These are phyloP conservation scores for Apiospora phragmitis DNA, from an alignment of 2,329 filamentous ascomycete species.

Conservation along the genomic window DNA sequence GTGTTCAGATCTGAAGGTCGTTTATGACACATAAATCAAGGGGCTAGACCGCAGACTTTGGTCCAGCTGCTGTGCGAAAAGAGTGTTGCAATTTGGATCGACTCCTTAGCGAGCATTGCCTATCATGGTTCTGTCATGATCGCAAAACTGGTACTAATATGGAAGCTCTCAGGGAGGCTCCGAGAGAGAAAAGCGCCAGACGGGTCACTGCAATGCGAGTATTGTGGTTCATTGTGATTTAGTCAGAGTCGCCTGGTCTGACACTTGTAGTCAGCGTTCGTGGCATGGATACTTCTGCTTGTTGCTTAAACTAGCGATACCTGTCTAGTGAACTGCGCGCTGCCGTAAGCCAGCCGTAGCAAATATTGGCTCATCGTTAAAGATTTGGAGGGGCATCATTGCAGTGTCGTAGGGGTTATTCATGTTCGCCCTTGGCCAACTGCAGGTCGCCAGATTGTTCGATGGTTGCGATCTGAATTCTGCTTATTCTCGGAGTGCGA, in stretches of 20 bases:
- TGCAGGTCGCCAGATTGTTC: neutral
- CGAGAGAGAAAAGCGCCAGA: neutral
- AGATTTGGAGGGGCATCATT: neutral
- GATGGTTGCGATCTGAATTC: neutral
- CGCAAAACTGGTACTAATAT: neutral
- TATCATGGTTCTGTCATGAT: neutral
- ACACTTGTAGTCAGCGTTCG: neutral
- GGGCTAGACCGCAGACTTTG: neutral
- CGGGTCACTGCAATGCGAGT: neutral
- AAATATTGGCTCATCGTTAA: neutral
- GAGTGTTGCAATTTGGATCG: neutral
- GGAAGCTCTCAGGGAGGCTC: neutral
- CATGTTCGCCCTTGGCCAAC: neutral
- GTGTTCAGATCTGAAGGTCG: neutral
- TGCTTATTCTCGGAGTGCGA: neutral
- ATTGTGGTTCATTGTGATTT: neutral
- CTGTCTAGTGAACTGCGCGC: neutral
- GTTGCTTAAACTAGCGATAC: neutral
- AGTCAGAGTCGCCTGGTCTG: neutral
- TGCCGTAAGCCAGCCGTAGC: neutral
- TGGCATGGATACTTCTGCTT: neutral
- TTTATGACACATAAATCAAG: neutral
- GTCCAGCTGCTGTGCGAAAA: neutral
- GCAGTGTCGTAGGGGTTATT: neutral
- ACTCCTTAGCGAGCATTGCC: neutral